Evolutionary conservation across 768 basidiomycete genomes (phyloP), one percentile per base, ranked within the genome.

Genomic region (Neoboletus brunneissimus): DNA sequence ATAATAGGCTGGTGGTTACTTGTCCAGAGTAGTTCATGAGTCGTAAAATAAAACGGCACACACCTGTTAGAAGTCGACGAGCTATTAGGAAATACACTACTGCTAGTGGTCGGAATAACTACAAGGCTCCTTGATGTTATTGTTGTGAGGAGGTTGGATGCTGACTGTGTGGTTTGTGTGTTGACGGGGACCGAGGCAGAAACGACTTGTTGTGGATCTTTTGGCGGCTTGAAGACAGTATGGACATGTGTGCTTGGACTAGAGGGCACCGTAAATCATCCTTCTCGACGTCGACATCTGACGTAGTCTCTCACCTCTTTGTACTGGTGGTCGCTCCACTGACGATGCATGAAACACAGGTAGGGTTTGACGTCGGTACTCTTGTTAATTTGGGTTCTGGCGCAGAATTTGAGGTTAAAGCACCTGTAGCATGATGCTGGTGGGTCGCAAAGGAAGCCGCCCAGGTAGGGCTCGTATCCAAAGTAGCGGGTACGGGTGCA

Each of bases 1-100:
- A 34, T 34, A 61, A 45, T 25, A n/a, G 18, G 18, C 65, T 67
- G 20, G 35, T 16, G 37, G 22, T 44, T 48, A 16, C 32, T 48
- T 20, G 48, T 63, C 47, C 9, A 55, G 31, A 53, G 31, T 9
- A 34, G 46, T 32, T 25, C 22, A 25, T 6, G 31, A 23, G 5
- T 15, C 3, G 7, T 23, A 18, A 15, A 29, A 47, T 7, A 25
- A 22, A n/a, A 46, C 18, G n/a, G 12, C 2, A 55, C 62, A 40
- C n/a, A 67, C 65, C 34, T 57, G 16, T 42, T 18, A 25, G 56
- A 41, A 27, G 37, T 35, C 20, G 58, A 55, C 15, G 41, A 42
- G 34, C 6, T 18, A 35, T 38, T 12, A 12, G 43, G 2, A n/a
- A 34, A 16, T 45, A 25, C 4, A 29, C 9, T 25, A 16, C 25